Evolutionary conservation across 2,329 filamentous ascomycete species (phyloP).

Genomic region (Cytospora chrysosperma): DNA sequence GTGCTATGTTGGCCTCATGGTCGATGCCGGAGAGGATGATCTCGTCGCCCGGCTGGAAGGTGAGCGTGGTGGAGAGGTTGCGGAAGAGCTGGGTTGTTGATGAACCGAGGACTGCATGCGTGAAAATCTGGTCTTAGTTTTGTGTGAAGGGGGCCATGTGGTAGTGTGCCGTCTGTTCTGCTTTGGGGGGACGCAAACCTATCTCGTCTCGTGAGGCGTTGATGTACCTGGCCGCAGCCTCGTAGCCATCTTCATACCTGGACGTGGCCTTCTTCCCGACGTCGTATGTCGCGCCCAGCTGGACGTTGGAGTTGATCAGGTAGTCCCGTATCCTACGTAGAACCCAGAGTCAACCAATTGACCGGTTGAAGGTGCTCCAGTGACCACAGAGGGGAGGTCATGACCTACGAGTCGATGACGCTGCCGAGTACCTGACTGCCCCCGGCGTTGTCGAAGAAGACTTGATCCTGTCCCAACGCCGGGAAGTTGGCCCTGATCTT

Average conservation of each 20-base stretch:
- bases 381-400: neutral
- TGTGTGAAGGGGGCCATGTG: too few species aligned
- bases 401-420: slow-evolving; percentile 63
- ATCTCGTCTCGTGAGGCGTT: slow-evolving; percentile 67
- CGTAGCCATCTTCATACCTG: slow-evolving; percentile 58
- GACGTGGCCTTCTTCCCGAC: slow-evolving; percentile 58
- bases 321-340: slow-evolving; percentile 63
- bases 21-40: slow-evolving; percentile 71
- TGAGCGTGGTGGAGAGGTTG: slow-evolving; percentile 61
- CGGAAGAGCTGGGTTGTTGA: slow-evolving; percentile 76
- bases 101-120: slow-evolving; percentile 59
- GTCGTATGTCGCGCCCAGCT: slow-evolving; percentile 70
- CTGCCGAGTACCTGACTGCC: slow-evolving; percentile 68
- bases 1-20: slow-evolving; percentile 74
- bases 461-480: slow-evolving; percentile 61
- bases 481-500: slow-evolving; percentile 63
- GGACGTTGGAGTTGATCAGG: slow-evolving; percentile 67
- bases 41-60: slow-evolving; percentile 58
- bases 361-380: neutral
- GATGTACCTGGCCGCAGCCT: slow-evolving; percentile 67
- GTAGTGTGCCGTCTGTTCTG: too few species aligned
- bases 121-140: neutral
- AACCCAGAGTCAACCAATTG: slow-evolving; percentile 5
- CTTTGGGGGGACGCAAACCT: slow-evolving; percentile 39
- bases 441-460: slow-evolving; percentile 77